Evolutionary conservation across 2,329 filamentous ascomycete species (phyloP), one percentile per base, ranked within the genome.

Genomic region (Amauroascus niger): DNA sequence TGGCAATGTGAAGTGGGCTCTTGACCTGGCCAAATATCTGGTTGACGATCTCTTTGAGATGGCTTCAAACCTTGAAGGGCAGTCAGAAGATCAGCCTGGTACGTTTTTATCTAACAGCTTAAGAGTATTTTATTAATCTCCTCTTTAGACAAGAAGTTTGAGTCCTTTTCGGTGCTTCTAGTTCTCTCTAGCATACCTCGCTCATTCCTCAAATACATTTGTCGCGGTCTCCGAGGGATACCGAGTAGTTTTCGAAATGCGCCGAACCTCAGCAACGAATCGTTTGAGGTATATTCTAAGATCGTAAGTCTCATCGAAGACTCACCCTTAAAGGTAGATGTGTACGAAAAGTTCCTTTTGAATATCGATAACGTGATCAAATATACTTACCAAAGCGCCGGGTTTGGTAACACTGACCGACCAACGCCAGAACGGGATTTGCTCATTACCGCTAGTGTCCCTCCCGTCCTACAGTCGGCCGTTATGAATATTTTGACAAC

Each of bases 1-100:
- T 4, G 87, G 87, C 20, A 85, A 88, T 52, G 81, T 86, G 3
- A 83, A 80, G 63, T 96, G 90, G 90, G 80, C 81, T 0, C 75
- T 89, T 33, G 84, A 91, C 58, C 73, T 83, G 49, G 74, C 77
- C 56, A 71, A 76, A 18, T 81, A 75, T 62, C 69, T 82, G 26
- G 63, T 82, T 39, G 76, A 79, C 59, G 76, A 78, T 28, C 65
- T 83, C 37, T 70, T 75, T 53, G 65, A 71, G 16, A 64, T 76
- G 32, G 67, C 69, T 13, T 67, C 74, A 47, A 68, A 67, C 4
- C 63, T 72, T 30, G 66, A 69, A 30, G 65, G 69, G 50, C 61
- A 67, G 54, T 64, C 68, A 57, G 20, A 13, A 16, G 41, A 39
- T 8, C 41, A 46, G 14, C 18, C 41, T 11, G 61, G 53, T 58